Base-by-base conservation (phyloP, 1,284 basidiomycete genomes). In the Ceratobasidium theobromae region DNA sequence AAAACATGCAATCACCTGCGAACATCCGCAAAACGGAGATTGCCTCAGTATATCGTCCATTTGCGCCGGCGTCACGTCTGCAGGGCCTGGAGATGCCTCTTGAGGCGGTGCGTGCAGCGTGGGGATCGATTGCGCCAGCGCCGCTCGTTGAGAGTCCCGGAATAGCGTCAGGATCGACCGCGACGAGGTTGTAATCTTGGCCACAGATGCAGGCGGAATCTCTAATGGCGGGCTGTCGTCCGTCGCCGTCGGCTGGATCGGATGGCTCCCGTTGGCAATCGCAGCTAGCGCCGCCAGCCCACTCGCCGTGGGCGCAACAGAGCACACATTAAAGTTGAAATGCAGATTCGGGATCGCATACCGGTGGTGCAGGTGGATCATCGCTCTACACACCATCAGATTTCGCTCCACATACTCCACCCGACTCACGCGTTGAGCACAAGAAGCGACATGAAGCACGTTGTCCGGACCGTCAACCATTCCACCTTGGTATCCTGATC, bases 1-100 rank as follows among this genome's bases (percentile, higher is more conserved):
- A 53, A 68, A 68, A 25, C 60, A 52, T 5, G 67, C 67, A 32
- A 68, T 57, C 21, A 68, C 60, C 35, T 68, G 67, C n/a, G 58
- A 64, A 40, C 67, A 68, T 3, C 67, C 67, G 49, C 67, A 68
- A 43, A 68, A 68, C 35, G 67, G 67, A 18, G 62, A 65, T 27
- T 65, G 67, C 18, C 67, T 49, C 21, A 68, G 51, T 18, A 68
- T 68, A 32, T 67, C 66, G 38, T 67, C 66, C 57, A 62, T 62
- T 28, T 62, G 57, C 11, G 57, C 46, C 12, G 57, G 57, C 12
- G 57, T 62, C 33, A 62, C 57, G 32, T 62, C 57, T 14, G 57
- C 57, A 14, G 57, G 57, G 6, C 57, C 57, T 18, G 43, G 35
- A 21, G 16, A 8, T 8, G 8, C 43, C 14, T 38, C 23, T 25